Base-by-base conservation (phyloP, 2,329 filamentous ascomycete species). In the Colletotrichum kahawae region DNA sequence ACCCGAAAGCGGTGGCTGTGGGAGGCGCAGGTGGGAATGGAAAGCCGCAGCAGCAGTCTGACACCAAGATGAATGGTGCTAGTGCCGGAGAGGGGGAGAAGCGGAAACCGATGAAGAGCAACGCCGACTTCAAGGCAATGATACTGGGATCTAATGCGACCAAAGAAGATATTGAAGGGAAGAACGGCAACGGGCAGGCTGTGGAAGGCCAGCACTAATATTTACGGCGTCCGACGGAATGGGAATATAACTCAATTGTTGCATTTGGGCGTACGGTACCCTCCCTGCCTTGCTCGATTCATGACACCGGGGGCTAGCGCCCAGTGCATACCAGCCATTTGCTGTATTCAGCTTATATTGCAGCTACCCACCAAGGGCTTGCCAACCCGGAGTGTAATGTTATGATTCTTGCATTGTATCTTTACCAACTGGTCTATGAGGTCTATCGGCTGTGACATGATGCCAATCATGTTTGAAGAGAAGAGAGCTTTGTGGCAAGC, bases 101-200 rank as follows among this genome's bases (percentile, higher is more conserved):
- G 24, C 48, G 60, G 31, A 78, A 82, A 64, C 78, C 82, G 21
- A 82, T 81, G 77, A 91, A 89, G 83, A 90, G 85, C 78, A 91
- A 91, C 81, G 88, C 88, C 3, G 90, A 91, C 79, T 91, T 91
- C 78, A 91, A 89, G 81, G 88, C 89, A n/a, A 82, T 90, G 80
- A 86, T 90, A 68, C 78, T 89, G 9, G 78, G 75, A 27, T 62
- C 64, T 51, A 71, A 64, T 62, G 66, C 69, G 43, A 24, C 70
- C 63, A 62, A 59, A 57, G 69, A 65, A 67, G 69, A 63, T 18
- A 18, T 10, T 18, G 63, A 13, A 56, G 57, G 34, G 56, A 71
- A 16, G 64, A 68, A 75, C 48, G 62, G 63, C 29, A 73, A 72
- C n/a, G 63, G 69, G 31, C 72, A 67, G 69, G 63, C 33, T 67